Base-by-base conservation (phyloP, 73 alveolate genomes). In the Paramecium caudatum region DNA sequence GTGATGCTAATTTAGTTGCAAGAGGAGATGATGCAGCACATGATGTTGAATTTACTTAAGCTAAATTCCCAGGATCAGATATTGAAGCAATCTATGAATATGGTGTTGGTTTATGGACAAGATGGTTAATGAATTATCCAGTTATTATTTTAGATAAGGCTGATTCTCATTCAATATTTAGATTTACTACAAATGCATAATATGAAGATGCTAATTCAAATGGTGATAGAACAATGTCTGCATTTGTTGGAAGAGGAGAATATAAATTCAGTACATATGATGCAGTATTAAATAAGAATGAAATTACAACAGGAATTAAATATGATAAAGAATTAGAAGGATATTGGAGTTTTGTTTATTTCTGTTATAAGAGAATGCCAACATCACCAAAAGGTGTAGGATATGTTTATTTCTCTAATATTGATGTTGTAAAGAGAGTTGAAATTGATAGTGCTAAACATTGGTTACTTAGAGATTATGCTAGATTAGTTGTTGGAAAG, bases 391-490 rank as follows among this genome's bases (percentile, higher is more conserved):
- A 39, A 15, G 88, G 55, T 41, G 32, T 74, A 10, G 88, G 88
- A 74, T 74, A 41, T 74, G 88, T 74, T 2, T 74, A 41, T 41
- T 47, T 74, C 1, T 36, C 88, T 4, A 45, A 74, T 74, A 2
- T 17, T 21, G 43, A 74, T 45, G 65, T 74, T 74, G 88, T 74
- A 5, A 74, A 43, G 47, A 74, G 88, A 74, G 88, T 74, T 4
- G 88, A 74, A 41, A 74, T 74, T 74, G 39, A 74, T n/a, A 41
- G 55, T 37, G 88, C 65, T 0, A 74, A 74, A 74, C 88, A 74
- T 45, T 74, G 88, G 88, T 74, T 74, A 15, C 32, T 74, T 8
- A 74, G 88, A 74, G 88, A 74, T 41, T 74, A 74, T 74, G 88
- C 65, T 15, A 37, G 88, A 74, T 30, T 74, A 3, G 68, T 37